Evolutionary conservation across 2,329 filamentous ascomycete genomes (phyloP), one percentile per base, ranked within the genome.

Genomic region (Cercospora nicotianae): DNA sequence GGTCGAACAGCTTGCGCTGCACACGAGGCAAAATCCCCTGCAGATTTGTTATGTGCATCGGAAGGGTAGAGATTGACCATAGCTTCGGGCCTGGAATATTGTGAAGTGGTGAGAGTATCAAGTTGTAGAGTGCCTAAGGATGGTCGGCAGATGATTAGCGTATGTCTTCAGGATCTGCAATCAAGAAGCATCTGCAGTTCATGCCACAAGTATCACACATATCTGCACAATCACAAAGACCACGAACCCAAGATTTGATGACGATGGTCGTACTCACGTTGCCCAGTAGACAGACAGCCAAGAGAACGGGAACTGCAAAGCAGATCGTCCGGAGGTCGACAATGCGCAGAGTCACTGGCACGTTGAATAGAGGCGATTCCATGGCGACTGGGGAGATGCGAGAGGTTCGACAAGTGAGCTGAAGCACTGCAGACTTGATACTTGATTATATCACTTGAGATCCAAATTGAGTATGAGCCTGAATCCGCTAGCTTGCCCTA

Each of bases 71-170:
- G n/a, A 69, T 51, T 2, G 67, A 66, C 59, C 64, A 68, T 12
- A 69, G 20, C 45, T 77, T 75, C 1, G 82, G 80, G 0, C 82
- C 82, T 2, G 81, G 81, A 23, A 79, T 79, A 33, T 79, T 76
- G 12, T 74, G 71, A 0, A 83, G 75, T 10, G 82, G 81, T 45
- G 81, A 80, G 66, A 83, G 79, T 67, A 76, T 81, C 23, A 80
- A 51, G 59, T 79, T 79, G 72, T 82, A 80, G 23, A 80, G 10
- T 20, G 31, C 58, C 45, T 48, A 23, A 12, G 1, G 23, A 23
- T 23, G 45, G 9, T 48, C 9, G 10, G 12, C 33, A 45, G 51
- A 72, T 42, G 18, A 61, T 16, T 31, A 61, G 31, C 18, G 18
- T 42, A 7, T 39, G 13, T 16, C 5, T 7, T 39, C 5, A 6